Percentiles rank a stretch among this genome's conserved stretches.
These are phyloP conservation scores for Pyrenula massariospora DNA, from an alignment of 495 filamentous ascomycete species.

Conservation along the genomic window DNA sequence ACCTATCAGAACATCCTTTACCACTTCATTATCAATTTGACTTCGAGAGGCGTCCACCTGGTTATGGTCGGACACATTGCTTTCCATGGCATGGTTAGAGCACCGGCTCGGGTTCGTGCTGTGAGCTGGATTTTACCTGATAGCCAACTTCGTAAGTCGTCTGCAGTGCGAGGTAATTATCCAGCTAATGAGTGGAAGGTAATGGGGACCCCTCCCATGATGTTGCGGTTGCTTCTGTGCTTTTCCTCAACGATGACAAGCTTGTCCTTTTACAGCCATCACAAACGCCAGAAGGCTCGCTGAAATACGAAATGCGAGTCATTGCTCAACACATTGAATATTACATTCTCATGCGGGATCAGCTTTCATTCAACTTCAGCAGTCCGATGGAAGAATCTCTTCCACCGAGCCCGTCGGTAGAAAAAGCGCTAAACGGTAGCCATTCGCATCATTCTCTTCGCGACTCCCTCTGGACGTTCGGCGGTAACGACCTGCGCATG, in stretches of 20 bases:
- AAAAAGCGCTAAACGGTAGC: conserved; percentile 29
- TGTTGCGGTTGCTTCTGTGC: conserved; percentile 82
- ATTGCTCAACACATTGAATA: conserved; percentile 94
- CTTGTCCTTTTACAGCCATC: conserved; percentile 86
- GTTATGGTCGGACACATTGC: conserved; percentile 93
- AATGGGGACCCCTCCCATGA: conserved; percentile 94
- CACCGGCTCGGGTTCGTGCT: conserved; percentile 81
- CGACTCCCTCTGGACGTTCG: conserved; percentile 92
- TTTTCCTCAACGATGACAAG: conserved; percentile 94
- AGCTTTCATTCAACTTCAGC: conserved; percentile 41
- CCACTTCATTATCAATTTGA: conserved; percentile 75
- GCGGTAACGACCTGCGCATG: conserved; percentile 65
- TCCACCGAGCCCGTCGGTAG: conserved; percentile 39
- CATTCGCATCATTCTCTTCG: conserved; percentile 43
- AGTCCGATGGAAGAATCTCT: conserved; percentile 29
- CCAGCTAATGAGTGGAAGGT: conserved; percentile 20
- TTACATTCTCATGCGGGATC: conserved; percentile 83
- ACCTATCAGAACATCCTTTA: conserved; percentile 94
- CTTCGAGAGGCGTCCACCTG: conserved; percentile 58
- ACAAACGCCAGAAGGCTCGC: conserved; percentile 56
- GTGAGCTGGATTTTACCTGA: conserved; percentile 95
- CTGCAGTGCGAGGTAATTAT: background rate
- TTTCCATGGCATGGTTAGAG: conserved; percentile 90
- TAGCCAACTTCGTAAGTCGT: conserved; percentile 65
- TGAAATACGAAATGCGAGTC: conserved; percentile 97